Percentiles rank a stretch among this genome's conserved stretches.
These are phyloP conservation scores for Pulveroboletus sp. DNA, from an alignment of 768 basidiomycete species.

Conservation along the genomic window DNA sequence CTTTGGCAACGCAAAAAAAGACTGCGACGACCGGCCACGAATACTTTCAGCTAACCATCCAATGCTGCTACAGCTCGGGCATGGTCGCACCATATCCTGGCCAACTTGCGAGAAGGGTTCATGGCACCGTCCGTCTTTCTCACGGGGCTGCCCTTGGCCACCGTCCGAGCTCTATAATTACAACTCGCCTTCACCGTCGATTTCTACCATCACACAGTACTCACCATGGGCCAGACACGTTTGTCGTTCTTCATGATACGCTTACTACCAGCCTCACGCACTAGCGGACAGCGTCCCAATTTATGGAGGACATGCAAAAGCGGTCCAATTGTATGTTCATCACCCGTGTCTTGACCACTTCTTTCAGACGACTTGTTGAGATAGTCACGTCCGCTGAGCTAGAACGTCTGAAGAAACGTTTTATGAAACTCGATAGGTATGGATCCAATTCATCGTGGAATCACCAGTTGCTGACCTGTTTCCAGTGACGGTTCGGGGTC, in stretches of 20 bases:
- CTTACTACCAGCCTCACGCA: conserved; percentile 2
- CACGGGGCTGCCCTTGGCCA: conserved; percentile 11
- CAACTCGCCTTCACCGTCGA: background rate
- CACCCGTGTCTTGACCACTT: background rate
- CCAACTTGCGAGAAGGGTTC: conserved; percentile 1
- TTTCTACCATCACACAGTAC: conserved; percentile 7
- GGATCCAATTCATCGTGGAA: conserved; percentile 7
- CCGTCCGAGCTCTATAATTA: background rate
- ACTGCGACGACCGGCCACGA: background rate
- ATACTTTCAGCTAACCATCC: conserved; percentile 2
- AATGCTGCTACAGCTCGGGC: conserved; percentile 8
- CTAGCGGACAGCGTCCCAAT: conserved; percentile 66
- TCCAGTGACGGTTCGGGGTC: conserved; percentile 91
- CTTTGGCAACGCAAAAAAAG: conserved; percentile 5
- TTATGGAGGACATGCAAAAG: conserved; percentile 97
- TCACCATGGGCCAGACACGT: conserved; percentile 82
- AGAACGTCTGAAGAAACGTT: conserved; percentile 94
- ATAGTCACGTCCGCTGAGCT: conserved; percentile 92
- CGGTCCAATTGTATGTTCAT: conserved; percentile 86
- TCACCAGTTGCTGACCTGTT: background rate
- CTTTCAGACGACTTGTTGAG: conserved; percentile 8
- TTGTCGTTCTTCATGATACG: conserved; percentile 26
- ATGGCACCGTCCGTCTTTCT: conserved; percentile 11
- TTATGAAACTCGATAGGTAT: conserved; percentile 98
- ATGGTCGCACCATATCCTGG: conserved; percentile 19